A percentile compares a stretch with the other conserved stretches of the same genome.
These are phyloP conservation scores for Podila verticillata DNA, from an alignment of 192 early-diverging fungal genomes.

Conservation along the genomic window DNA sequence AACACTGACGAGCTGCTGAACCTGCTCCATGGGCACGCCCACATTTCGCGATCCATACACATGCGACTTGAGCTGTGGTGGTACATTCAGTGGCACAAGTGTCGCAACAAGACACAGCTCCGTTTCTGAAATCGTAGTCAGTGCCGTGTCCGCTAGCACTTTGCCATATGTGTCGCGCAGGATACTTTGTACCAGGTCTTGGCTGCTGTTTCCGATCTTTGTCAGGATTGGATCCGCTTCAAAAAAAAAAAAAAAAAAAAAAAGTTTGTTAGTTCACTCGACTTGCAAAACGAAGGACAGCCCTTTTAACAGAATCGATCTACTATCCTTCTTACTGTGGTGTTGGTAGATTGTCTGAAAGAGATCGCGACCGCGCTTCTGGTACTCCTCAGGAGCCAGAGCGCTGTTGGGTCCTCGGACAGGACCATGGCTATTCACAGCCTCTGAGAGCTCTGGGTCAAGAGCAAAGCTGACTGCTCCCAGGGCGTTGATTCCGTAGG, in stretches of 20 bases:
- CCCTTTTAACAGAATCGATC: neutral
- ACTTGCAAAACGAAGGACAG: neutral
- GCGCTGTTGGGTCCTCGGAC: slow-evolving; percentile 10
- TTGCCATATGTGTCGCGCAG: slow-evolving; percentile 31
- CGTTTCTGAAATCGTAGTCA: slow-evolving; percentile 25
- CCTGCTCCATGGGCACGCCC: slow-evolving; percentile 45
- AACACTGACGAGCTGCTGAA: slow-evolving; percentile 32
- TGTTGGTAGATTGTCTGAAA: slow-evolving; percentile 41
- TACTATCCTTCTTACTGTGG: slow-evolving; percentile 13
- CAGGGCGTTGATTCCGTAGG: slow-evolving; percentile 43
- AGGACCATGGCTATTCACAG: slow-evolving; percentile 23
- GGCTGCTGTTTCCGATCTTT: slow-evolving; percentile 44
- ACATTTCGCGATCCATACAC: slow-evolving; percentile 39
- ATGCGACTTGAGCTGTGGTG: slow-evolving; percentile 41
- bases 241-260: slow-evolving; percentile 2
- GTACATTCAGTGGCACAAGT: slow-evolving; percentile 29
- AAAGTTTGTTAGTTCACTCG: neutral
- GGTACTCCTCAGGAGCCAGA: slow-evolving; percentile 17
- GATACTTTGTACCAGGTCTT: slow-evolving; percentile 29
- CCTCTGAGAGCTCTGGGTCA: slow-evolving; percentile 7
- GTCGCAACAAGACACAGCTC: slow-evolving; percentile 42
- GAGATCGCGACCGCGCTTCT: slow-evolving; percentile 26
- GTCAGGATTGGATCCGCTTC: slow-evolving; percentile 34
- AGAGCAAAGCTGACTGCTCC: slow-evolving; percentile 40
- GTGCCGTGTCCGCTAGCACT: slow-evolving; percentile 17